Conservation (phyloP, 192 early-diverging fungal species). For the Backusella westeae region DNA sequence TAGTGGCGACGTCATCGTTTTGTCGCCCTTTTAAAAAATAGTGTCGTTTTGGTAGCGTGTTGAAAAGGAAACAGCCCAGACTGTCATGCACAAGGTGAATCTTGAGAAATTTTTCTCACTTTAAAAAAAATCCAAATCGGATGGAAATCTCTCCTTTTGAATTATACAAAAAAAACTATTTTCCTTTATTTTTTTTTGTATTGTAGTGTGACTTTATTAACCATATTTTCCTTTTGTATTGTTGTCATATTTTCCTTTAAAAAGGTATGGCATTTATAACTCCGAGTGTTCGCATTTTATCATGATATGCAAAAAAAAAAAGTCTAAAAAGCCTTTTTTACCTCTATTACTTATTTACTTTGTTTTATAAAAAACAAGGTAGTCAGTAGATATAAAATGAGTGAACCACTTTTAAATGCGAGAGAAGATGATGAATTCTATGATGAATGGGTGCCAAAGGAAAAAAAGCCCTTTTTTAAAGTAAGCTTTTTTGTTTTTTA, state of each 20-base stretch:
- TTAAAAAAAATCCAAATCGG: neutral
- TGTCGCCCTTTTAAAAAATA: neutral
- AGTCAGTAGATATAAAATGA: neutral
- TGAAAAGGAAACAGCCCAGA: neutral
- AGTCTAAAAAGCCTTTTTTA: neutral
- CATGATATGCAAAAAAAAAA: neutral
- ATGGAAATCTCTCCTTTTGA: neutral
- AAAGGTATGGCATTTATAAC: neutral
- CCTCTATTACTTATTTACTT: neutral
- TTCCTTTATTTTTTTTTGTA: neutral
- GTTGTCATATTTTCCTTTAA: too few species aligned
- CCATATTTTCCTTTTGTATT: too few species aligned
- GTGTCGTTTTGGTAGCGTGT: neutral
- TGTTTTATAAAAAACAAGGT: neutral
- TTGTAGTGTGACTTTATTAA: too few species aligned
- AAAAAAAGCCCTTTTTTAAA: constrained; percentile 9
- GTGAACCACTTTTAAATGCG: constrained; percentile 3
- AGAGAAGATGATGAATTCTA: neutral
- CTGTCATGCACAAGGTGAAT: neutral
- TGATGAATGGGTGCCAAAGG: constrained; percentile 1
- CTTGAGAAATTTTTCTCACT: neutral
- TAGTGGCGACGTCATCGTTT: neutral
- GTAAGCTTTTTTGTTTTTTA: constrained; percentile 9
- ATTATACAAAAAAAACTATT: neutral
- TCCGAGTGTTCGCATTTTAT: neutral